Conservation (phyloP, 306 rosid species). For the Myrica gale region DNA sequence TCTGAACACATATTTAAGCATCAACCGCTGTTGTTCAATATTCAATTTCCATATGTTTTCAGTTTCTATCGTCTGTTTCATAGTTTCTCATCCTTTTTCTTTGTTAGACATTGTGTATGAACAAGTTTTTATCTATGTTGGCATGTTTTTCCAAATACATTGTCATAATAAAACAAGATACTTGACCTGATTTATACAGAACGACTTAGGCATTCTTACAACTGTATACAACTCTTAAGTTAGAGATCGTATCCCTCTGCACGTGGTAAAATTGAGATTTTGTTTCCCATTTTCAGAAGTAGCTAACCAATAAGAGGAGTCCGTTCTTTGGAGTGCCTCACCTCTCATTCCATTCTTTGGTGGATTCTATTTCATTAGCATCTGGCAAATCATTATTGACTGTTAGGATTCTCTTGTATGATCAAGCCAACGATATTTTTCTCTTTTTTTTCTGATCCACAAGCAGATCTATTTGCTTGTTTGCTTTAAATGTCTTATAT, state of each 20-base stretch:
- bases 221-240: not conserved
- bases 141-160: not conserved
- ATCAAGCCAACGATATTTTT: not conserved
- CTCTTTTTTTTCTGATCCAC: not conserved
- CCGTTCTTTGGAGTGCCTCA: not conserved
- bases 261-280: not conserved
- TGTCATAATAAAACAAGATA: not conserved
- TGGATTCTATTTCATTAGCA: not conserved
- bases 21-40: not conserved
- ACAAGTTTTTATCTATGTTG: not conserved
- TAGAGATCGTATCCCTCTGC: not conserved
- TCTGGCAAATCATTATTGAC: not conserved
- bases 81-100: not conserved
- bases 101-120: not conserved
- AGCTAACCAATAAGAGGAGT: slow-evolving; percentile 3
- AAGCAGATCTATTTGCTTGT: not conserved
- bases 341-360: not conserved
- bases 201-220: not conserved
- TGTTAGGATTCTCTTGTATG: not conserved
- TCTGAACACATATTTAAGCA: not conserved
- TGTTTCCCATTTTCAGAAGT: not conserved
- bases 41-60: not conserved
- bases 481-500: not conserved
- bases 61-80: not conserved
- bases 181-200: not conserved